Base-by-base conservation (phyloP, 1,139 yeast species). In the Suhomyces choctaworum region DNA sequence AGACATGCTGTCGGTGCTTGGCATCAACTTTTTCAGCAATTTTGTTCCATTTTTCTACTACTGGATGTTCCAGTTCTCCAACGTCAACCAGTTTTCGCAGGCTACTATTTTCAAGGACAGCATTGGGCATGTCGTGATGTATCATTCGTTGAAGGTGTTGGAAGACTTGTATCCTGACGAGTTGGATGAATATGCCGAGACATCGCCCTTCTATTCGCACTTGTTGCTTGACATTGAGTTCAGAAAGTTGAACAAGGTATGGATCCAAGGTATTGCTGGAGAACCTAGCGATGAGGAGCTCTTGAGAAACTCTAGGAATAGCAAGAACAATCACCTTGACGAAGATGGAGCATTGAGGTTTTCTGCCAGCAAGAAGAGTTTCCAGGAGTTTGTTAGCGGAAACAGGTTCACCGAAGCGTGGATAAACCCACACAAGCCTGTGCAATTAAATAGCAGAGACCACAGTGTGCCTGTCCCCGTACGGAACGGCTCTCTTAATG, bases 11-110 rank as follows among this genome's bases (percentile, higher is more conserved):
- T 41, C 47, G 2, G 59, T 59, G 20, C 64, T 68, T 40, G 81
- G 80, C 1, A 51, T 73, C 36, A 76, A 76, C 44, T 69, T 74
- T 25, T 47, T 71, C 11, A 60, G 58, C 40, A 73, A 73, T 46
- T 72, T 66, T 33, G 45, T 75, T 7, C 76, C 79, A 5, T 73
- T 66, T 46, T 70, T 73, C 46, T 65, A 63, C 43, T 67, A 66
- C 41, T 75, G 80, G 79, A 60, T 62, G 31, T 40, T 64, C 27
- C 51, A 57, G 10, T 37, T 47, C 14, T 41, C 42, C 13, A 35
- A 39, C 4, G 26, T 41, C 9, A 39, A 42, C 11, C 49, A 46
- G 17, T 45, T 48, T 22, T 39, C 41, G 5, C 47, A 42, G 16
- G 36, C 45, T 25, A 35, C 46, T 12, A 50, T 46, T 22, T 43